Percentiles rank a stretch among this genome's conserved stretches.
These are phyloP conservation scores for Cajanus cajan DNA, from an alignment of 306 rosid species.

Conservation along the genomic window DNA sequence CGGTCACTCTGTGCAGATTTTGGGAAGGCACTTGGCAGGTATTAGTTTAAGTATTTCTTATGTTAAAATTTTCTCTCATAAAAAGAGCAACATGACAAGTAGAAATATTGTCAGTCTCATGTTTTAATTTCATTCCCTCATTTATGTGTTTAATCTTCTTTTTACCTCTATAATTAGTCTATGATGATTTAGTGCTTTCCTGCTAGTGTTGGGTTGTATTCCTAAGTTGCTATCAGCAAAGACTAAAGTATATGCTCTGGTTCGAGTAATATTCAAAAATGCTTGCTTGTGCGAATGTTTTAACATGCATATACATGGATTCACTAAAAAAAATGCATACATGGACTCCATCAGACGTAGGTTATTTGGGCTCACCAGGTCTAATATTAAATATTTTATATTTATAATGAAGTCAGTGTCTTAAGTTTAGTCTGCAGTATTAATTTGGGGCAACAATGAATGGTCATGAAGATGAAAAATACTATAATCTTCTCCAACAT, in stretches of 20 bases:
- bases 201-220: background rate
- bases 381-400: background rate
- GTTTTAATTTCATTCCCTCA: background rate
- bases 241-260: background rate
- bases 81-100: background rate
- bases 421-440: background rate
- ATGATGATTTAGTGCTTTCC: background rate
- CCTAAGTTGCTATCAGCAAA: background rate
- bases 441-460: background rate
- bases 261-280: background rate
- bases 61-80: background rate
- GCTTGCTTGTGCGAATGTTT: background rate
- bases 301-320: background rate
- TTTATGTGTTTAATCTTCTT: background rate
- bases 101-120: background rate
- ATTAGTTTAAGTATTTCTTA: slow-evolving; percentile 9
- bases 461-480: background rate
- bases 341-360: background rate
- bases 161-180: background rate
- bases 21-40: slow-evolving; percentile 97
- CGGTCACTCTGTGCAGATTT: slow-evolving; percentile 91
- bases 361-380: background rate
- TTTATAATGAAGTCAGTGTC: background rate
- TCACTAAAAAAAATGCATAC: background rate
- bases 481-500: background rate